Conservation (phyloP, 2,329 filamentous ascomycete species). For the Trichoderma gracile region DNA sequence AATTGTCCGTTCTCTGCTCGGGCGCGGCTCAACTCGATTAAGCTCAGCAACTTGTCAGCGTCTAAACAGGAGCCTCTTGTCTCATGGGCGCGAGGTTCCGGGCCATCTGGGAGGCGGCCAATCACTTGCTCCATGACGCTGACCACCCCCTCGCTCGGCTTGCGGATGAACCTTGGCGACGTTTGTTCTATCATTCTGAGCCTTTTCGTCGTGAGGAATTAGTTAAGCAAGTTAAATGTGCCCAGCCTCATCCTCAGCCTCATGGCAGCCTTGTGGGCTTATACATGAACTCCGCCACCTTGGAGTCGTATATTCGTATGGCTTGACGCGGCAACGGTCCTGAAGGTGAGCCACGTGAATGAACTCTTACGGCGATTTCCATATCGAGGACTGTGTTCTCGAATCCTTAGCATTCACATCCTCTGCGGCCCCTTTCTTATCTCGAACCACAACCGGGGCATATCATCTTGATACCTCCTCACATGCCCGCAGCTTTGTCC, state of each 20-base stretch:
- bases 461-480: neutral
- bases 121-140: conserved; percentile 15
- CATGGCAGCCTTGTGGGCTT: neutral
- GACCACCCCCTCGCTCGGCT: conserved; percentile 2
- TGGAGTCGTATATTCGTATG: neutral
- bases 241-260: neutral
- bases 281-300: neutral
- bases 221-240: too few relatives aligned
- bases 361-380: neutral
- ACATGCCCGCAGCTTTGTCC: conserved; percentile 9
- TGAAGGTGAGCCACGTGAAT: neutral
- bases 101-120: conserved; percentile 9
- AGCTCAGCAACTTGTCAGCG: neutral
- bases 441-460: neutral
- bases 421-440: neutral
- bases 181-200: too few relatives aligned
- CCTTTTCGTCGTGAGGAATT: too few relatives aligned
- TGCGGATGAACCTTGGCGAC: too few relatives aligned
- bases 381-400: too few relatives aligned
- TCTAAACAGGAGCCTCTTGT: neutral
- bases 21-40: conserved; percentile 11
- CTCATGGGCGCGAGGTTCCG: neutral
- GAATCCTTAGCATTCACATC: too few relatives aligned
- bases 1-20: neutral
- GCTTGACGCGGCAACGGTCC: neutral